Evolutionary conservation across 345 rosid species (phyloP).

Genomic region (Melaleuca alternifolia): DNA sequence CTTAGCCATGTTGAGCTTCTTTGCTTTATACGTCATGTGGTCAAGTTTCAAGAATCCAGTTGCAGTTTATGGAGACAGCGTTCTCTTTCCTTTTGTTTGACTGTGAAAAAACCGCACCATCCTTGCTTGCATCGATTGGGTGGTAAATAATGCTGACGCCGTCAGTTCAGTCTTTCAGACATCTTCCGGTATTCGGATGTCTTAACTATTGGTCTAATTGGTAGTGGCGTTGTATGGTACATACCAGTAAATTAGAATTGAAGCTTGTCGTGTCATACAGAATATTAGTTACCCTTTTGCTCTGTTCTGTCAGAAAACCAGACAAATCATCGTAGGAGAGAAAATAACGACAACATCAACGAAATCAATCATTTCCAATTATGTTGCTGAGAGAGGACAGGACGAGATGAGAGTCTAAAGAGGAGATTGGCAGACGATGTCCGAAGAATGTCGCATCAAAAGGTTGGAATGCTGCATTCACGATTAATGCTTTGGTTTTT

Average conservation of each 20-base stretch:
- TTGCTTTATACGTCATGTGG: background rate
- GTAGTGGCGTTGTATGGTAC: background rate
- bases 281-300: background rate
- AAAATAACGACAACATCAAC: background rate
- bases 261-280: background rate
- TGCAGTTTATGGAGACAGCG: background rate
- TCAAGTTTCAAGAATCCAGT: background rate
- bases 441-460: background rate
- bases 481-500: too few species aligned
- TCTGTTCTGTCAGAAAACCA: background rate
- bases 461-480: background rate
- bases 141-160: background rate
- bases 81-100: background rate
- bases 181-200: background rate
- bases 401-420: background rate
- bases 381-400: background rate
- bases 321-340: background rate
- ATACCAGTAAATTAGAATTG: background rate
- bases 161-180: background rate
- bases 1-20: background rate
- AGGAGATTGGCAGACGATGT: background rate
- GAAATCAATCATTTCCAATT: background rate
- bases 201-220: background rate
- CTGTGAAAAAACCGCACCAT: background rate
- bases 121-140: background rate